Evolutionary conservation across 805 yeast genomes (phyloP), one percentile per base, ranked within the genome.

Genomic region (Blastobotrys terrestris): DNA sequence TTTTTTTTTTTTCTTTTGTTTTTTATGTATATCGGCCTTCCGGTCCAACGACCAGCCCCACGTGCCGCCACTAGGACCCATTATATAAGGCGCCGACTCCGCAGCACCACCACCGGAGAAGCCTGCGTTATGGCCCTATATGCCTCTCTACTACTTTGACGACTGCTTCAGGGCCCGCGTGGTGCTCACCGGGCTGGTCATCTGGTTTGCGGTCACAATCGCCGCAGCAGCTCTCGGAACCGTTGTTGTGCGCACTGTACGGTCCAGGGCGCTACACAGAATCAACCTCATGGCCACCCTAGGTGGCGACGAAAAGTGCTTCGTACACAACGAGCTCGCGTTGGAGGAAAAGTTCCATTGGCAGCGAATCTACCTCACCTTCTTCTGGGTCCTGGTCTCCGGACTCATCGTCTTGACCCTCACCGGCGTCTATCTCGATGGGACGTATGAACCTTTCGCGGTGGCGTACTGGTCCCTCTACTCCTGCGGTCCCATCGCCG

Each of bases 361-460:
- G 31, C 46, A 44, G 21, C 4, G 46, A 44, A 44, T 18, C 22
- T 14, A 18, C 6, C 46, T 44, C 26, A 21, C 46, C 18, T 18
- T 44, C 5, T 21, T 44, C 18, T 44, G 46, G 46, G 46, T 44
- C 15, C 21, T 44, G n/a, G 18, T 18, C 31, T 5, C 31, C 7
- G 46, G 46, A 6, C 21, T 44, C 7, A 20, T 44, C 21, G 46
- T 44, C 15, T 16, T 44, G 20, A 44, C 46, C 15, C 16, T 44
- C 15, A 44, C 46, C 13, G 46, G 46, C 8, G 18, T 44, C 5
- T 18, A 18, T 14, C 6, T 44, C 8, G 46, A 44, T 16, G 26
- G 11, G 21, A 18, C 46, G 13, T 18, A 18, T 5, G 21, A 18
- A 5, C 22, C 13, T 3, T 14, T 14, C 21, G 21, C 18, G 46